These are phyloP conservation scores for Letharia columbiana DNA, from an alignment of 495 filamentous ascomycete species.

Conservation along the genomic window DNA sequence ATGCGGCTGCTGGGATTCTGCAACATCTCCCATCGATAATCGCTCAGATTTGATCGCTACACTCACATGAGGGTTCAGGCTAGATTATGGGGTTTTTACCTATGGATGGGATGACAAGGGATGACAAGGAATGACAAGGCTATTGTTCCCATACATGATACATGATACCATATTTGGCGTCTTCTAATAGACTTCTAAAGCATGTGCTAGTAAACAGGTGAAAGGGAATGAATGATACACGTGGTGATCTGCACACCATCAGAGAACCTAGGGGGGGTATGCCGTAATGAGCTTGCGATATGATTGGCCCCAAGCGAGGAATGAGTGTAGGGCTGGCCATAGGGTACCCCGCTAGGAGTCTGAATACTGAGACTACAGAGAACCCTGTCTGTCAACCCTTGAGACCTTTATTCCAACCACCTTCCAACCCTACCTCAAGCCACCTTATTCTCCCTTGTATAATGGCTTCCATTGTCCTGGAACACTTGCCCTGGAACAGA, in stretches of 20 bases:
- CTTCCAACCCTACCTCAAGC: background rate
- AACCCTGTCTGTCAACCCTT: background rate
- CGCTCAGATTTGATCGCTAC: too few species aligned
- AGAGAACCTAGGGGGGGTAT: too few species aligned
- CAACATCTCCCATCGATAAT: background rate
- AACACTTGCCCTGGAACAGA: too few species aligned
- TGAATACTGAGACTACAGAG: too few species aligned
- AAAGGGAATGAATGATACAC: background rate
- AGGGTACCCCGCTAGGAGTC: too few species aligned
- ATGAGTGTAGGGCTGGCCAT: too few species aligned
- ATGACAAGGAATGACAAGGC: background rate
- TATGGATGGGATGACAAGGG: background rate
- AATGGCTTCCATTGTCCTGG: too few species aligned
- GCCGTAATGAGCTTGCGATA: too few species aligned
- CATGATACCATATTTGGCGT: background rate
- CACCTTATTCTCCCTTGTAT: background rate
- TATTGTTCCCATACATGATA: background rate
- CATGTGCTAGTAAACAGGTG: background rate
- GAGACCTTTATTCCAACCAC: conserved; percentile 4
- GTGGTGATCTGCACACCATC: conserved; percentile 17
- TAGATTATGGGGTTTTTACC: too few species aligned
- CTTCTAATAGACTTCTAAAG: background rate
- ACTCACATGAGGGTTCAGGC: too few species aligned
- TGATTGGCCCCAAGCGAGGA: too few species aligned
- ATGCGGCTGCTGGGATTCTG: conserved; percentile 11